Base-by-base conservation (phyloP, 495 filamentous ascomycete genomes). In the Neurospora cerealis region DNA sequence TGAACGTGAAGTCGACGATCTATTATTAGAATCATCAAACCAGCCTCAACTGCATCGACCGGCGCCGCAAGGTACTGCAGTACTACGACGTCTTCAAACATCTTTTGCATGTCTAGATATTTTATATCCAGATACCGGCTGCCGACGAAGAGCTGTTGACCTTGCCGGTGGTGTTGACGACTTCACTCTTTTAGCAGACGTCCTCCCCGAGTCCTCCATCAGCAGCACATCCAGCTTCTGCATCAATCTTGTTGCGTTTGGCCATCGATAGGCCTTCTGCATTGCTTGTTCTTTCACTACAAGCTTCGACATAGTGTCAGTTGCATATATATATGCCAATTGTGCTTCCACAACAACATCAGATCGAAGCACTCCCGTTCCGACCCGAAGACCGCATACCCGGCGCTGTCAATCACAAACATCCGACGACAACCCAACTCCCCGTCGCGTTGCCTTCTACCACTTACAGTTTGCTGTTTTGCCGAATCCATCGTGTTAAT, bases 11-110 rank as follows among this genome's bases (percentile, higher is more conserved):
- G 54, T 74, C 66, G 69, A 70, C 75, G 42, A 74, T 76, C 78
- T 81, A 81, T 81, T 75, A 76, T 81, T 81, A 78, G 79, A 71
- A 79, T 75, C 77, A 74, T 76, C 76, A 80, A 75, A 77, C 79
- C 77, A 80, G 78, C 78, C 78, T 79, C 75, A 74, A 78, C 79
- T 80, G 79, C 81, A 81, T 77, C 80, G 62, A 76, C 70, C 77
- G 74, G 72, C 75, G 79, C 77, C 72, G 75, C 75, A 81, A 71
- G 77, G 78, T 81, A 66, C 54, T 66, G 54, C 54, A 66, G 54
- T 66, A 34, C 28, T 66, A 66, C 54, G 28, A 66, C 54, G 28
- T 34, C 28, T 66, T 66, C 54, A 34, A 66, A 66, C 54, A 9
- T 66, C 54, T 34, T 66, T 66, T 66, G 54, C 54, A 66, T 66